These are phyloP conservation scores for Xylaria sp. DNA, from an alignment of 2,329 filamentous ascomycete genomes.

Conservation along the genomic window DNA sequence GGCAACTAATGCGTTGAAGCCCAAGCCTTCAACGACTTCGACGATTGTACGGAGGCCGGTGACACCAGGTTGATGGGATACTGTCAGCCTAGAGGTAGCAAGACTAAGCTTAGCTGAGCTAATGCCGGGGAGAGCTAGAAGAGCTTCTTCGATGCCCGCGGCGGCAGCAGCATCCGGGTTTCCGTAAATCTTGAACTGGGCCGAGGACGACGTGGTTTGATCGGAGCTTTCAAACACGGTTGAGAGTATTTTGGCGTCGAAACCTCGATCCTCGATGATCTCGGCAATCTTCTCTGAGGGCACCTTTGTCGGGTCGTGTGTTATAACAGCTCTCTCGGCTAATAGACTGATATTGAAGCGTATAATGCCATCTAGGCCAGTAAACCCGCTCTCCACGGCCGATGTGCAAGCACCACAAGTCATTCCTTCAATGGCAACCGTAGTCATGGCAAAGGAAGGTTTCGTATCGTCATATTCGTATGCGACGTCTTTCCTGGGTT, in stretches of 20 bases:
- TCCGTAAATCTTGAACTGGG: conserved; percentile 88
- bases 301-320: conserved; percentile 80
- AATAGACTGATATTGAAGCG: conserved; percentile 96
- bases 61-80: conserved; percentile 76
- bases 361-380: conserved; percentile 77
- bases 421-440: conserved; percentile 93
- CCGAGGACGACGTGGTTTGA: conserved; percentile 66
- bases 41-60: conserved; percentile 86
- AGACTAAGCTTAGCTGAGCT: conserved; percentile 79
- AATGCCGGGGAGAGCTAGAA: conserved; percentile 76
- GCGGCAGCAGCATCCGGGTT: conserved; percentile 78
- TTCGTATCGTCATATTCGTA: conserved; percentile 47
- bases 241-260: conserved; percentile 85
- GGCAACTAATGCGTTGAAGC: conserved; percentile 88
- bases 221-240: conserved; percentile 71
- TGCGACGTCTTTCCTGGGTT: conserved; percentile 51
- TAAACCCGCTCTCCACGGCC: conserved; percentile 86
- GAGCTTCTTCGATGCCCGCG: conserved; percentile 73
- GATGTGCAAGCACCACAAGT: conserved; percentile 97
- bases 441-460: conserved; percentile 74
- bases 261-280: conserved; percentile 89
- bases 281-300: conserved; percentile 79
- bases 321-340: conserved; percentile 88
- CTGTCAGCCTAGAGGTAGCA: conserved; percentile 76
- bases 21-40: conserved; percentile 80